A percentile compares a stretch with the other conserved stretches of the same genome.
Evolutionary conservation across 106 monocot species (phyloP).

Genomic region (Iris macrosiphon): DNA sequence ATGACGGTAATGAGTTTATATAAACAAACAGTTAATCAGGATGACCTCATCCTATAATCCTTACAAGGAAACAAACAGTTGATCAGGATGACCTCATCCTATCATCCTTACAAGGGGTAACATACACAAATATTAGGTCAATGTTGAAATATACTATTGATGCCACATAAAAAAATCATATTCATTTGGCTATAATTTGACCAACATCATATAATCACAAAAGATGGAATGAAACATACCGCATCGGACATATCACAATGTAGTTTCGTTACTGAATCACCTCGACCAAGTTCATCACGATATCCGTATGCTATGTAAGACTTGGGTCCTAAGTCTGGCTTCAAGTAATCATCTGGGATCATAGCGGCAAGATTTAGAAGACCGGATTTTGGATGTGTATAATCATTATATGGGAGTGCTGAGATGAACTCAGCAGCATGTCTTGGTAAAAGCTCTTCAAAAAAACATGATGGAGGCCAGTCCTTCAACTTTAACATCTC

Average conservation of each 20-base stretch:
- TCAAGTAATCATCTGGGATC: constrained; percentile 21
- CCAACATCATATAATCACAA: background rate
- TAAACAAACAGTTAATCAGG: background rate
- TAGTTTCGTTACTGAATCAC: constrained; percentile 36
- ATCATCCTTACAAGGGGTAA: too few species aligned
- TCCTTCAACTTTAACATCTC: constrained; percentile 39
- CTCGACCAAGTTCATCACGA: constrained; percentile 28
- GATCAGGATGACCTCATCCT: too few species aligned
- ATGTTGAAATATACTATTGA: too few species aligned
- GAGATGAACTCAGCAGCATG: constrained; percentile 27
- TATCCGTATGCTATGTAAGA: constrained; percentile 37
- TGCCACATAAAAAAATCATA: too few species aligned
- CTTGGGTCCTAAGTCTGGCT: constrained; percentile 36
- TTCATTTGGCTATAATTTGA: background rate
- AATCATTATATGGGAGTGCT: constrained; percentile 28
- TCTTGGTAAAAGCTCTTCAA: constrained; percentile 36
- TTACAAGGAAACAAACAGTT: too few species aligned
- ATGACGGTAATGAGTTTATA: too few species aligned
- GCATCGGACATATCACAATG: constrained; percentile 41
- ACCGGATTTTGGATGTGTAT: constrained; percentile 26
- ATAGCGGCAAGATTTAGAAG: constrained; percentile 24
- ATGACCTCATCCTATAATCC: too few species aligned
- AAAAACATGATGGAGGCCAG: constrained; percentile 26
- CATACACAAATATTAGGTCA: too few species aligned
- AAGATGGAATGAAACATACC: constrained; percentile 5